Evolutionary conservation across 331 rosid species (phyloP).

Genomic region (Telfairia occidentalis): DNA sequence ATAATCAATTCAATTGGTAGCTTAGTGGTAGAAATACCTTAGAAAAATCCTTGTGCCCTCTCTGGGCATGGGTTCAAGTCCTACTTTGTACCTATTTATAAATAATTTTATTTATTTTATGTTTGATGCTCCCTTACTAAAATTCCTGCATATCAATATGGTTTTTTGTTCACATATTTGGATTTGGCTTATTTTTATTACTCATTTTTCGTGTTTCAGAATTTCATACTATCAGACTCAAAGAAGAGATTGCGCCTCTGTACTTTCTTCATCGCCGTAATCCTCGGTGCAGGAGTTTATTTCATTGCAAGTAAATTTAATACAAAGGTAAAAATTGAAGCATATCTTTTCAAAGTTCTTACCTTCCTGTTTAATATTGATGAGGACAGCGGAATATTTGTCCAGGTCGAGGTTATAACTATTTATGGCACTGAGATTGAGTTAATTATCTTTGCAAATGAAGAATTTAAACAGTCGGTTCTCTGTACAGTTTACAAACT

Average conservation of each 20-base stretch:
- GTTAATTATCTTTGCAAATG: not conserved
- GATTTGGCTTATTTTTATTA: not conserved
- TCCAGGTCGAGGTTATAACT: not conserved
- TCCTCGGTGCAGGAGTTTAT: conserved; percentile 53
- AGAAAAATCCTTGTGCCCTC: too few relatives aligned
- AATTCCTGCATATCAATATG: too few relatives aligned
- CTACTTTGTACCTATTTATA: too few relatives aligned
- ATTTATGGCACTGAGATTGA: not conserved
- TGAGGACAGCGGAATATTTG: not conserved
- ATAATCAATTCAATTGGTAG: too few relatives aligned
- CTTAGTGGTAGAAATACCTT: too few relatives aligned
- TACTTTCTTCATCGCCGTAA: conserved; percentile 32
- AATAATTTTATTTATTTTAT: too few relatives aligned
- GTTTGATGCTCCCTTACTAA: too few relatives aligned
- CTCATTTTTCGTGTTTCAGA: conserved; percentile 31
- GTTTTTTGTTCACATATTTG: not conserved
- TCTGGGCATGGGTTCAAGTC: too few relatives aligned
- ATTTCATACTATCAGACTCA: conserved; percentile 28
- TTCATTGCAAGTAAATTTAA: conserved; percentile 35
- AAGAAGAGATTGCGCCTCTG: conserved; percentile 56
- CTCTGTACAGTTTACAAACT: not conserved
- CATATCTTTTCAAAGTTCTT: not conserved
- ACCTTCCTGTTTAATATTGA: not conserved
- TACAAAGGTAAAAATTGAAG: conserved; percentile 31
- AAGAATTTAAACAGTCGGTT: not conserved